A percentile compares a stretch with the other conserved stretches of the same genome.
These are phyloP conservation scores for Xylaria sp. DNA, from an alignment of 2,329 filamentous ascomycete species.

Conservation along the genomic window DNA sequence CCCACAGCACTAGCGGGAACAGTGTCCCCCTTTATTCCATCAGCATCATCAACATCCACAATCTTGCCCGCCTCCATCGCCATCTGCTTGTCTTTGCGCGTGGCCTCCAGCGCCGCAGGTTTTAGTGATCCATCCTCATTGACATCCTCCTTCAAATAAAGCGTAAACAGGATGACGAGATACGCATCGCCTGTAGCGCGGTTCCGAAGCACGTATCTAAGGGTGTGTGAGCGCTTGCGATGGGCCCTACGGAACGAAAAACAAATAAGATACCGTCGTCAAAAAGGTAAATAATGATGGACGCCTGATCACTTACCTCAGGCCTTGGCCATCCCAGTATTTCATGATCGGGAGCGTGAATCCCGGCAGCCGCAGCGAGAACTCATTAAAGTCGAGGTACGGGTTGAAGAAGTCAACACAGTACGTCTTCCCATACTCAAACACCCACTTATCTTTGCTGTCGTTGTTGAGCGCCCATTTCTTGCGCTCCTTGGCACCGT, in stretches of 20 bases:
- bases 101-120: conserved; percentile 40
- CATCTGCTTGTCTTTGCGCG: conserved; percentile 41
- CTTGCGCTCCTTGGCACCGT: conserved; percentile 58
- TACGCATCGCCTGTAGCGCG: conserved; percentile 74
- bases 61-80: conserved; percentile 35
- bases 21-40: conserved; percentile 21
- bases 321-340: conserved; percentile 80
- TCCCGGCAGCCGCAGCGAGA: conserved; percentile 73
- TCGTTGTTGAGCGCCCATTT: conserved; percentile 61
- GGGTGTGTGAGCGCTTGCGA: conserved; percentile 73
- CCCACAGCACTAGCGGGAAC: background rate
- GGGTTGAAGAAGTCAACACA: conserved; percentile 82
- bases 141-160: conserved; percentile 72
- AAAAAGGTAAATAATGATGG: conserved; percentile 14
- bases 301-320: conserved; percentile 61
- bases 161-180: conserved; percentile 79
- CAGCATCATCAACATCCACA: conserved; percentile 18
- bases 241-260: conserved; percentile 34
- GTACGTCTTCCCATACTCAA: conserved; percentile 59
- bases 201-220: conserved; percentile 93
- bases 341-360: conserved; percentile 75
- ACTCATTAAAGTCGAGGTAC: conserved; percentile 82
- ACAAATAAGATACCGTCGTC: conserved; percentile 33
- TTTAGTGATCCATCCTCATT: conserved; percentile 64
- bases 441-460: conserved; percentile 59